Evolutionary conservation across 805 yeast species (phyloP).

Genomic region (Teunomyces lycoperdinae): DNA sequence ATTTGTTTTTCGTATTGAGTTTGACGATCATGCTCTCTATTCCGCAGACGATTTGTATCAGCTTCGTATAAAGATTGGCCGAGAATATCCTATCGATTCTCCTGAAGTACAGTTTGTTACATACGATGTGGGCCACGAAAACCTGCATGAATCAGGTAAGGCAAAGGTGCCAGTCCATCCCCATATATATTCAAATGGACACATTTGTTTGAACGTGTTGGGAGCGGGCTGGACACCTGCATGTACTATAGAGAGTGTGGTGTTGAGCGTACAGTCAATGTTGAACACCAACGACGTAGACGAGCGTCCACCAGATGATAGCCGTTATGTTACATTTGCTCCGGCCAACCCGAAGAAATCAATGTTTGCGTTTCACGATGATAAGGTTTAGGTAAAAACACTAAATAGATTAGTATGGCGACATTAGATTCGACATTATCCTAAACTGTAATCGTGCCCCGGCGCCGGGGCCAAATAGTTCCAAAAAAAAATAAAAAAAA

Average conservation of each 20-base stretch:
- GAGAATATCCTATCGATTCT: conserved; percentile 54
- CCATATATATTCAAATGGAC: conserved; percentile 73
- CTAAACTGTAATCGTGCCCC: background rate
- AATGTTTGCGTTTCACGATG: conserved; percentile 60
- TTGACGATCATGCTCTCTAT: conserved; percentile 11
- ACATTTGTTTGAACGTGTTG: conserved; percentile 66
- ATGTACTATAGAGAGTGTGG: conserved; percentile 46
- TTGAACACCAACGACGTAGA: conserved; percentile 45
- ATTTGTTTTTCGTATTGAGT: conserved; percentile 21
- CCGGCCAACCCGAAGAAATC: conserved; percentile 55
- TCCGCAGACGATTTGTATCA: conserved; percentile 29
- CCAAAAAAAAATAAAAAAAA: background rate
- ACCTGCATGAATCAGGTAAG: conserved; percentile 1
- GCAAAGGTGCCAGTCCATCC: conserved; percentile 62
- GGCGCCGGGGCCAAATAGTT: no score
- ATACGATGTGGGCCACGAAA: conserved; percentile 11
- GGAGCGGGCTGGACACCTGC: conserved; percentile 71
- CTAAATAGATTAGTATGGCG: background rate
- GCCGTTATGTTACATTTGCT: conserved; percentile 46
- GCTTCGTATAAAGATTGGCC: conserved; percentile 41
- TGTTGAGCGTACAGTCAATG: conserved; percentile 65
- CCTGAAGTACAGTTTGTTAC: conserved; percentile 56
- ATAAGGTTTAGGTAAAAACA: conserved; percentile 29
- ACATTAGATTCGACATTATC: background rate
- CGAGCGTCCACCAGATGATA: conserved; percentile 60